These are phyloP conservation scores for Oropetium thomaeum DNA, from an alignment of 176 grass and related monocot genomes.

Conservation along the genomic window DNA sequence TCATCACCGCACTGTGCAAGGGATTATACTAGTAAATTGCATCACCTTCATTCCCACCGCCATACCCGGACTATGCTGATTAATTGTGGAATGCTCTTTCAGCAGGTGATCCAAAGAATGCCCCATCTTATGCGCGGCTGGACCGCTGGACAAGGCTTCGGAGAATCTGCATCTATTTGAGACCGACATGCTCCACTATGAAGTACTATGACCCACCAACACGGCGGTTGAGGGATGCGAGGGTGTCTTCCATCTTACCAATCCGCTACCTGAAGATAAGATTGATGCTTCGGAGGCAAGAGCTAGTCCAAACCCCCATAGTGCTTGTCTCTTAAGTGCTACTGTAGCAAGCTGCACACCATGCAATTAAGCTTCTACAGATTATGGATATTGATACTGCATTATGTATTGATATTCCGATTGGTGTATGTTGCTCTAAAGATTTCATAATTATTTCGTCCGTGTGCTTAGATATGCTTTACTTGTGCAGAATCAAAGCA, in stretches of 20 bases:
- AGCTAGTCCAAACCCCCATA: neutral
- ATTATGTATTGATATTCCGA: neutral
- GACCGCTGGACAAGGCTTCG: constrained; percentile 39
- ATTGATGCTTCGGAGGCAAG: constrained; percentile 51
- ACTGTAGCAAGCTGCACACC: neutral
- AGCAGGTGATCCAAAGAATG: constrained; percentile 53
- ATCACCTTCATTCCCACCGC: neutral
- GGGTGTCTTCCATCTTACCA: constrained; percentile 63
- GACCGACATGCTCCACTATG: constrained; percentile 59
- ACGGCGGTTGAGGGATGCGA: constrained; percentile 45
- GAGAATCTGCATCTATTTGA: constrained; percentile 64
- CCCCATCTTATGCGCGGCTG: constrained; percentile 50
- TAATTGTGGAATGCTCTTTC: neutral
- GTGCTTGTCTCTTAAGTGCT: neutral
- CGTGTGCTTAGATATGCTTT: neutral
- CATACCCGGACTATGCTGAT: neutral
- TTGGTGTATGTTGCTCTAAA: neutral
- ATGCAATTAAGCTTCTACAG: neutral
- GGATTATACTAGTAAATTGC: neutral
- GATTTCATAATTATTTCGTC: neutral
- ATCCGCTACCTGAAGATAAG: constrained; percentile 50
- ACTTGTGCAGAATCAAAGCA: neutral
- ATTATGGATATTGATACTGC: neutral
- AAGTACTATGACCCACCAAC: constrained; percentile 41
- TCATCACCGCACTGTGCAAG: neutral